Percentiles rank a stretch among this genome's conserved stretches.
phyloP scores from a whole-genome alignment of 345 rosid genomes.

The Erodium maritimum region DNA sequence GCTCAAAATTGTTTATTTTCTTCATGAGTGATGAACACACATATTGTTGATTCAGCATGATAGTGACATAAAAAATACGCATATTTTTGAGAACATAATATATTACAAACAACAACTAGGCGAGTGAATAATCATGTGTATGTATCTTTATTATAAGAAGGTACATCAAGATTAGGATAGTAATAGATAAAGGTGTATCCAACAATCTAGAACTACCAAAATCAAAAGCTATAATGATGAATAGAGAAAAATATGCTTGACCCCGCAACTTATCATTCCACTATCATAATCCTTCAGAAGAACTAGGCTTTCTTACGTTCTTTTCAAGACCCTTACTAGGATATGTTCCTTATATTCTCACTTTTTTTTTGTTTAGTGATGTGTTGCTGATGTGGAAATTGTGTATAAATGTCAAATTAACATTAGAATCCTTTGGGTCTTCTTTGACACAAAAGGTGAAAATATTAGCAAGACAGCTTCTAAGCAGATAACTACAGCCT shows the following conservation, averaged over 20 bases:
- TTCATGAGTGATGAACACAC: not conserved
- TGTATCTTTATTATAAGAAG: not conserved
- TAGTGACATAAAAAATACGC: not conserved
- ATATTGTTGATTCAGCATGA: not conserved
- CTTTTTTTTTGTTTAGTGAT: too few species aligned
- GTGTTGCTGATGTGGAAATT: too few species aligned
- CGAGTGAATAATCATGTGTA: not conserved
- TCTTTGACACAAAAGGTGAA: too few species aligned
- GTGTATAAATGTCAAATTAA: too few species aligned
- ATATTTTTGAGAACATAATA: not conserved
- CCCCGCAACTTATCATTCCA: not conserved
- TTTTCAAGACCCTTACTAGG: too few species aligned
- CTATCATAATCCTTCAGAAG: too few species aligned
- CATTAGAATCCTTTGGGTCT: too few species aligned
- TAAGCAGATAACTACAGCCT: too few species aligned
- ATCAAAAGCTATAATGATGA: not conserved
- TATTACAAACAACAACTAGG: not conserved
- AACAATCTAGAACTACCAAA: not conserved
- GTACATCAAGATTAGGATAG: not conserved
- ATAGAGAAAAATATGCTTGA: not conserved
- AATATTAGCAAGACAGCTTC: too few species aligned
- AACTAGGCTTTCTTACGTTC: too few species aligned
- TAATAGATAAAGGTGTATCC: not conserved
- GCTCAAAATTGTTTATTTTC: not conserved
- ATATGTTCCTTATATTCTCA: too few species aligned